These are phyloP conservation scores for Camellia japonica DNA, from an alignment of 148 eudicot genomes.

Conservation along the genomic window DNA sequence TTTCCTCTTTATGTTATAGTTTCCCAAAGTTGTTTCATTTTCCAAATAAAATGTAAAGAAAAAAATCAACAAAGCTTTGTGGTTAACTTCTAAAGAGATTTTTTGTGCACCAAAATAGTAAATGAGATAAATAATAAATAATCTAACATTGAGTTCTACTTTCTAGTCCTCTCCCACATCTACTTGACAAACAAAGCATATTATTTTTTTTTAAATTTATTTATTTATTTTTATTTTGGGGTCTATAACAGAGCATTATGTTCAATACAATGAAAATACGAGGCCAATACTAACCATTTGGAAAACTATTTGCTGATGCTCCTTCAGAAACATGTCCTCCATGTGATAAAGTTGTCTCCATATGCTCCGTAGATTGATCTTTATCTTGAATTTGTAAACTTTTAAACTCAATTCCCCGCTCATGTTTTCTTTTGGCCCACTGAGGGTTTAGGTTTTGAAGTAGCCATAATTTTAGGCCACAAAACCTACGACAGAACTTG, in stretches of 20 bases:
- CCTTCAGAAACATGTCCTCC: slow-evolving; percentile 14
- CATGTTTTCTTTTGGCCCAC: slow-evolving; percentile 20
- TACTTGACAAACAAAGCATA: too few species aligned
- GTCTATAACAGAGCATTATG: background rate
- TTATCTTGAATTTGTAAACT: slow-evolving; percentile 17
- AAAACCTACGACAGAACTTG: slow-evolving; percentile 19
- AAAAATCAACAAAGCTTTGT: background rate
- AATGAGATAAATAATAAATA: background rate
- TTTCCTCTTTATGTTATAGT: background rate
- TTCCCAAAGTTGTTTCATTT: background rate
- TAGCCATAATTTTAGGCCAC: slow-evolving; percentile 21
- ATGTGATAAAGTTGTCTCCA: background rate
- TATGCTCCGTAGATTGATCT: background rate
- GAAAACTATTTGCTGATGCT: slow-evolving; percentile 18
- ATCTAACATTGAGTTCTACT: background rate
- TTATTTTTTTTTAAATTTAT: too few species aligned
- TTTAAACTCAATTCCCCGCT: slow-evolving; percentile 17
- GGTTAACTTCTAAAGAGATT: background rate
- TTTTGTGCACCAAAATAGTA: background rate
- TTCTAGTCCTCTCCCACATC: background rate
- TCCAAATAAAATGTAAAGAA: background rate
- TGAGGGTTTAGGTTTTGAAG: slow-evolving; percentile 14
- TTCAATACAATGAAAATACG: background rate
- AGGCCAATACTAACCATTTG: slow-evolving; percentile 8
- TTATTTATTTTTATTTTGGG: too few species aligned